Base-by-base conservation (phyloP, 352 stramenopile species). In the Globisporangium radiosum region DNA sequence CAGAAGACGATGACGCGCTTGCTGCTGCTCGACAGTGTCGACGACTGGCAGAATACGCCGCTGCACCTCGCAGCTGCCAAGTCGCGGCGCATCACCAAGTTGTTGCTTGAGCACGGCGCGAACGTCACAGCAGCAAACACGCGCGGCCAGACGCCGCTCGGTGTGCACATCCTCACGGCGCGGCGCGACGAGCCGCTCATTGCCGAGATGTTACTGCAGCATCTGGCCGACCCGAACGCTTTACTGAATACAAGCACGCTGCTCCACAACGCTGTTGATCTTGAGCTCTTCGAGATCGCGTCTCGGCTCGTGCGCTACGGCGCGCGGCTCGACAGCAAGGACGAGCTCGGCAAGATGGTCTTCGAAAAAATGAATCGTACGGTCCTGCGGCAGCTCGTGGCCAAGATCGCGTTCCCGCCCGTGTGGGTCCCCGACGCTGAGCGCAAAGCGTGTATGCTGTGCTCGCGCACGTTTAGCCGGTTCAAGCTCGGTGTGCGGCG, bases 311-410 rank as follows among this genome's bases (percentile, higher is more conserved):
- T 94, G 38, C 79, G 81, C 1, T 76, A 92, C 44, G 85, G 85
- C n/a, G 85, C 77, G 6, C 85, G 85, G 0, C 62, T 94, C 4
- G 78, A 94, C 49, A 56, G 68, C 53, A 91, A 92, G 70, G 85
- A 94, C 56, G 76, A 80, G 33, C 72, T 84, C 19, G 81, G 73
- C 17, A 76, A 76, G 48, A 93, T 90, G 73, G 81, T 93, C 7
- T 95, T 91, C 54, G 85, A 93, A 40, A 93, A 93, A 69, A 76
- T 86, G 19, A 81, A 91, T 60, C 74, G 76, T 51, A 85, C 85
- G 60, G 51, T 87, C 19, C 66, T 95, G 47, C 82, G 82, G 4
- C 78, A 88, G 54, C 69, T 95, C 14, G 78, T 87, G 56, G 65
- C 64, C 52, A 90, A 92, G 63, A 90, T 95, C 58, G 76, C 81